These are phyloP conservation scores for Blastocystis sp. DNA, from an alignment of 352 stramenopile species.

Conservation along the genomic window DNA sequence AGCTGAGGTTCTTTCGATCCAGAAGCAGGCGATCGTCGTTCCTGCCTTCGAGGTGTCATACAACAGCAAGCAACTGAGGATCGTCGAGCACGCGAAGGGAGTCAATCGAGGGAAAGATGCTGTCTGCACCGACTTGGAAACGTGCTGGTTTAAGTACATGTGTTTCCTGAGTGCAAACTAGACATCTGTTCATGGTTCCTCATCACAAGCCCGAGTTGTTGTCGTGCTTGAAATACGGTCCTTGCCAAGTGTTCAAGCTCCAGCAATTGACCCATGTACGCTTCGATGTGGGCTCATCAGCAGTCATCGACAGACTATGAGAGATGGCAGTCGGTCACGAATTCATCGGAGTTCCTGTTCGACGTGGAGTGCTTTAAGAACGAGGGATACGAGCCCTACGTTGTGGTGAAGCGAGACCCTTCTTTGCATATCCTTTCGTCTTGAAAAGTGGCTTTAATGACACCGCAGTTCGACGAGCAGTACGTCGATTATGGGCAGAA, in stretches of 20 bases:
- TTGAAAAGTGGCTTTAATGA: background rate
- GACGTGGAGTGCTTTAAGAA: constrained; percentile 43
- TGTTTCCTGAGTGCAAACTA: background rate
- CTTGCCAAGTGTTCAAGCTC: constrained; percentile 19
- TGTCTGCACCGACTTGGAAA: constrained; percentile 6
- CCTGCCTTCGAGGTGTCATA: constrained; percentile 31
- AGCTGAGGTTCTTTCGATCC: background rate
- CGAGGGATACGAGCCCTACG: constrained; percentile 52
- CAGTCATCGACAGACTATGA: constrained; percentile 56
- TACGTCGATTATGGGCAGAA: constrained; percentile 56
- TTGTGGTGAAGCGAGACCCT: background rate
- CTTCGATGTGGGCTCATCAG: background rate
- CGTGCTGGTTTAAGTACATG: background rate
- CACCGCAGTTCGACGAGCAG: constrained; percentile 15
- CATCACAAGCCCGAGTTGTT: constrained; percentile 19
- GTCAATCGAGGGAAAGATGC: background rate
- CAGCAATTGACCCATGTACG: constrained; percentile 20
- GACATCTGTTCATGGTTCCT: constrained; percentile 51
- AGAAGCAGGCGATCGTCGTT: constrained; percentile 21
- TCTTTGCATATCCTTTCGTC: constrained; percentile 26
- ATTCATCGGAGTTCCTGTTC: background rate
- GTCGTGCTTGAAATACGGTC: constrained; percentile 31
- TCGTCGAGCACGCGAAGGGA: constrained; percentile 19
- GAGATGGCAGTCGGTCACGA: background rate
- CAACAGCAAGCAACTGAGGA: background rate